These are phyloP conservation scores for Ophiostoma populinum DNA, from an alignment of 2,329 filamentous ascomycete species.

Conservation along the genomic window DNA sequence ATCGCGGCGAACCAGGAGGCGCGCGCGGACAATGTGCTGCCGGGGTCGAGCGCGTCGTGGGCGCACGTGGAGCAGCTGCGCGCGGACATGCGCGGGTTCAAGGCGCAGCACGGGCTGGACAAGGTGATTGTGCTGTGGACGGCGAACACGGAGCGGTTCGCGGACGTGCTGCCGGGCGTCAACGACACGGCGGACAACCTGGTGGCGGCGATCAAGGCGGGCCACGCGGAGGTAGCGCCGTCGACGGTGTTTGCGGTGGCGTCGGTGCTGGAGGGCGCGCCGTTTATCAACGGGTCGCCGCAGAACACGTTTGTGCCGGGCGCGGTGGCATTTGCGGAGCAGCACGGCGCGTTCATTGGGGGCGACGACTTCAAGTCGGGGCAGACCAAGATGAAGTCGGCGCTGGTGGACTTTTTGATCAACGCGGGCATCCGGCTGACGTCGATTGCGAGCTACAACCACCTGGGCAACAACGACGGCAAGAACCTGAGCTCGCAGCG, in stretches of 20 bases:
- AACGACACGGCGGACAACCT: constrained; percentile 96
- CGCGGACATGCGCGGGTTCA: constrained; percentile 89
- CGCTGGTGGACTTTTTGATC: constrained; percentile 95
- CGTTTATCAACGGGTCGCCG: constrained; percentile 98
- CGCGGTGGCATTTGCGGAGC: constrained; percentile 73
- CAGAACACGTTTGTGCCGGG: constrained; percentile 98
- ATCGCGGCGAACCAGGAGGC: constrained; percentile 97
- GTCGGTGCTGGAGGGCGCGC: constrained; percentile 71
- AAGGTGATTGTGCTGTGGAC: constrained; percentile 98
- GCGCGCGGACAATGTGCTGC: constrained; percentile 77
- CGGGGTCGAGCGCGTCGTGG: constrained; percentile 67
- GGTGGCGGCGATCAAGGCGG: constrained; percentile 66
- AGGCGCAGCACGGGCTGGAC: constrained; percentile 66
- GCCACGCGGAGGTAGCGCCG: constrained; percentile 82
- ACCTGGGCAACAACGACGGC: constrained; percentile 97
- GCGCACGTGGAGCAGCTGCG: constrained; percentile 88
- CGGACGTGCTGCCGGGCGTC: constrained; percentile 71
- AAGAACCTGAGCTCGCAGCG: constrained; percentile 95
- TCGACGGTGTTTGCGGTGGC: constrained; percentile 94
- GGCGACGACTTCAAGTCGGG: constrained; percentile 99
- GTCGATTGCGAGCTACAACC: constrained; percentile 97
- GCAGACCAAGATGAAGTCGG: constrained; percentile 99
- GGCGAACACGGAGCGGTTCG: constrained; percentile 94
- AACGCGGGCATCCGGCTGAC: constrained; percentile 97
- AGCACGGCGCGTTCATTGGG: constrained; percentile 77